Base-by-base conservation (phyloP, 2,329 filamentous ascomycete species). In the Penicillium rolfsii region DNA sequence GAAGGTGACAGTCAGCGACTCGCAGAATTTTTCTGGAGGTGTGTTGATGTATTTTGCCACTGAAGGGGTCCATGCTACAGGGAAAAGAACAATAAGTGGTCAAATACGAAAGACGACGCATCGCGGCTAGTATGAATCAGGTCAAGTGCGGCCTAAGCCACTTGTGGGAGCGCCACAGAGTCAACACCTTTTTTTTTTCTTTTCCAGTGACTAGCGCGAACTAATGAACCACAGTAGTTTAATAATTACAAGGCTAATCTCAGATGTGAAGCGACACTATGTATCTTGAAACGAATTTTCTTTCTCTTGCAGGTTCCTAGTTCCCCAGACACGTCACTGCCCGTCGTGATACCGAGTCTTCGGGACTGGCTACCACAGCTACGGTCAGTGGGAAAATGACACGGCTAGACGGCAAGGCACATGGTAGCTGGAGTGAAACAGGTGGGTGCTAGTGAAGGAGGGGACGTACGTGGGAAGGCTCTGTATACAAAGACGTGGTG, bases 271-370 rank as follows among this genome's bases (percentile, higher is more conserved):
- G 19, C 41, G 26, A 22, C 43, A 46, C 35, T 36, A 36, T 36
- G 35, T 16, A 14, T 28, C 48, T 35, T 11, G 30, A n/a, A 35
- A 35, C 22, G 4, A 19, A 35, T 33, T 19, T 35, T 35, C 22
- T 22, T 22, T 5, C 33, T 33, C 8, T 11, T 33, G 48, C 30
- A 48, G 45, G 16, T 48, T 48, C 45, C 7, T 22, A 16, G 36
- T 55, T 46, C 53, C 41, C 41, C 53, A 45, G 41, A 48, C 22
- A 55, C 53, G 41, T 48, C 53, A 48, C 38, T 24, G 41, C 41
- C 41, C 35, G 48, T 50, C 30, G 53, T 8, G 8, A 12, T 46
- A 24, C 40, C 16, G 40, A 48, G 41, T 22, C 8, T 35, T 3
- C n/a, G 40, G 28, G 19, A 35, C 30, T 28, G 7, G 41, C 40